These are phyloP conservation scores for Arthrobotrys sphaeroides DNA, from an alignment of 2,329 filamentous ascomycete genomes.

Conservation along the genomic window DNA sequence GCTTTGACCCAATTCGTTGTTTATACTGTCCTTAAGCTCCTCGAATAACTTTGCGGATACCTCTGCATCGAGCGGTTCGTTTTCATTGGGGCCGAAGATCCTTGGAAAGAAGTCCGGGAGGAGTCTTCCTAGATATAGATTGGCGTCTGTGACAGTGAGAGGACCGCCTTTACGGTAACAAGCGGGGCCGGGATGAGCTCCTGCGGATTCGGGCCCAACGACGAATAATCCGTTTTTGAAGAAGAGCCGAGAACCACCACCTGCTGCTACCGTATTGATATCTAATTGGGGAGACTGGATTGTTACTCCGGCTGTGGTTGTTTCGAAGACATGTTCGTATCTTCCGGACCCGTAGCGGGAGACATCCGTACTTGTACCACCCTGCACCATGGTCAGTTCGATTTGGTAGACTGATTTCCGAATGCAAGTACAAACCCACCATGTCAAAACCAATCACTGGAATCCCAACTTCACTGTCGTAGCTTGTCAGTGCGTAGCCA, in stretches of 20 bases:
- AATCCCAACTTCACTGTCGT: slow-evolving; percentile 80
- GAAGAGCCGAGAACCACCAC: slow-evolving; percentile 84
- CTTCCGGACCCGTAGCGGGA: slow-evolving; percentile 84
- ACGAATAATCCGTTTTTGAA: slow-evolving; percentile 90
- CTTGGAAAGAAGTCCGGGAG: slow-evolving; percentile 92
- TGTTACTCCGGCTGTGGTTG: slow-evolving; percentile 90
- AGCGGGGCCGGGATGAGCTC: slow-evolving; percentile 86
- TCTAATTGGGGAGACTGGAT: slow-evolving; percentile 92
- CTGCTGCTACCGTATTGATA: slow-evolving; percentile 93
- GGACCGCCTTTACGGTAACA: slow-evolving; percentile 92
- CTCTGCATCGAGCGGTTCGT: slow-evolving; percentile 78
- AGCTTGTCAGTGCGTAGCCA: slow-evolving; percentile 89
- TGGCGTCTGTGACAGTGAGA: slow-evolving; percentile 91
- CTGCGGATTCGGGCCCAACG: slow-evolving; percentile 87
- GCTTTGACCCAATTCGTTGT: slow-evolving; percentile 74
- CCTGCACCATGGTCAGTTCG: slow-evolving; percentile 62
- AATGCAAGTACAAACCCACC: slow-evolving; percentile 61
- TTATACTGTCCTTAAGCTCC: slow-evolving; percentile 79
- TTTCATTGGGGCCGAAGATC: slow-evolving; percentile 90
- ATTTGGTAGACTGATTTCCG: slow-evolving; percentile 15
- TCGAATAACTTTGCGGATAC: slow-evolving; percentile 79
- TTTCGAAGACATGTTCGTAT: slow-evolving; percentile 94
- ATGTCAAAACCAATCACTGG: slow-evolving; percentile 96
- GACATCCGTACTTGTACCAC: slow-evolving; percentile 90
- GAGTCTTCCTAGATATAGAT: slow-evolving; percentile 82